Conservation (phyloP, 495 filamentous ascomycete genomes). For the Monascus purpureus region DNA sequence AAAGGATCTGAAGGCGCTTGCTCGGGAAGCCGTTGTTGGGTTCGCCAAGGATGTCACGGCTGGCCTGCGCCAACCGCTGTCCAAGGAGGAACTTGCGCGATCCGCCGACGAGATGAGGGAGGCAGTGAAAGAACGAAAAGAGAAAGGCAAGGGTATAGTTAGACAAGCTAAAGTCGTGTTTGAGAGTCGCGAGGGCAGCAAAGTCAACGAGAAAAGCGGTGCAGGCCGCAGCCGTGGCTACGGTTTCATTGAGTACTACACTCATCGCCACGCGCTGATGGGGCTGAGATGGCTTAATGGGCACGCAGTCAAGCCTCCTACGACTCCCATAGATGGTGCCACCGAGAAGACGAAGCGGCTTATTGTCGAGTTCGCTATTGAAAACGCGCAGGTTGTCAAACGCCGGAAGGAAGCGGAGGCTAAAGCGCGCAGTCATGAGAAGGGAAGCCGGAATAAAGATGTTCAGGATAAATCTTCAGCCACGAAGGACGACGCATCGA, state of each 20-base stretch:
- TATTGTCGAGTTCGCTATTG: constrained; percentile 96
- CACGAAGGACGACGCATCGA: constrained; percentile 6
- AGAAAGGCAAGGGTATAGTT: constrained; percentile 84
- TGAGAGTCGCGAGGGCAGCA: constrained; percentile 68
- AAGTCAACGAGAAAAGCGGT: constrained; percentile 56
- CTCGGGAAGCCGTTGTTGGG: constrained; percentile 76
- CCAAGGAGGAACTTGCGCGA: constrained; percentile 71
- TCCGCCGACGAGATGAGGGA: constrained; percentile 66
- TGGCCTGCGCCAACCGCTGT: constrained; percentile 56
- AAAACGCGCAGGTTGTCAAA: constrained; percentile 87
- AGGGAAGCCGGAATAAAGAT: constrained; percentile 8
- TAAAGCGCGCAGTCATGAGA: constrained; percentile 30
- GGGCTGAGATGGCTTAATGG: constrained; percentile 89
- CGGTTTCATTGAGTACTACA: constrained; percentile 94
- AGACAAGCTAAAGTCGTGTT: constrained; percentile 90
- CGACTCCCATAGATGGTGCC: constrained; percentile 21
- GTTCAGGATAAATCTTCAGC: constrained; percentile 2
- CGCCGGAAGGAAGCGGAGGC: constrained; percentile 59
- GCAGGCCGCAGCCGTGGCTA: constrained; percentile 82
- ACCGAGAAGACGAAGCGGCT: constrained; percentile 59
- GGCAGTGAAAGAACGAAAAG: constrained; percentile 61
- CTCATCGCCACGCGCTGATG: constrained; percentile 90
- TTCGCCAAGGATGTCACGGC: constrained; percentile 83
- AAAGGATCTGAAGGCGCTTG: constrained; percentile 84
- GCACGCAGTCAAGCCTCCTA: constrained; percentile 41